Percentiles rank a stretch among this genome's conserved stretches.
Conservation (phyloP, 2,329 filamentous ascomycete species). For the Curvularia sp. region DNA sequence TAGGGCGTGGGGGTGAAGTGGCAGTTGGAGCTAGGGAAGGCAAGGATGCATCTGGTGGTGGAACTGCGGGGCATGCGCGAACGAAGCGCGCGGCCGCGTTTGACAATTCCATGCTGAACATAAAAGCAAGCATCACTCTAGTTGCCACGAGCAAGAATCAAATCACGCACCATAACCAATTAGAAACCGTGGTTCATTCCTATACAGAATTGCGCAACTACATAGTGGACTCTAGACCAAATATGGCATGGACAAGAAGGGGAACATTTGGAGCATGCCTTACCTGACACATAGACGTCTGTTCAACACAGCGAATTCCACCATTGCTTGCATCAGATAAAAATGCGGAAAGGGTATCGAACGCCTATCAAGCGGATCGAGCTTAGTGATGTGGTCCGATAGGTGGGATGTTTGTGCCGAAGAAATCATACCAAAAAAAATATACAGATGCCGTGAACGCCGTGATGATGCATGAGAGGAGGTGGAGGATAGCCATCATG, state of each 20-base stretch:
- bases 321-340: slow-evolving; percentile 8
- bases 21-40: slow-evolving; percentile 30
- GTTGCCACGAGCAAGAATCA: background rate
- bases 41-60: slow-evolving; percentile 21
- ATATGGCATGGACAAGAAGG: background rate
- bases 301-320: background rate
- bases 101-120: background rate
- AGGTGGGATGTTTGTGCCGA: slow-evolving; percentile 17
- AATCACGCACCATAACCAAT: background rate
- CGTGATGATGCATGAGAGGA: slow-evolving; percentile 11
- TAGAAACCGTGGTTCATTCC: background rate
- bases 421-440: slow-evolving; percentile 33
- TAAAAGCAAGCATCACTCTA: background rate
- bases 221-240: background rate
- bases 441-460: slow-evolving; percentile 34
- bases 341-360: slow-evolving; percentile 31
- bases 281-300: slow-evolving; percentile 17
- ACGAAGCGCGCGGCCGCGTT: slow-evolving; percentile 8
- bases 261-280: slow-evolving; percentile 3
- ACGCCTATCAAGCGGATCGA: slow-evolving; percentile 34
- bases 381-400: slow-evolving; percentile 30
- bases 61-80: slow-evolving; percentile 19
- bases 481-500: background rate
- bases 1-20: slow-evolving; percentile 28
- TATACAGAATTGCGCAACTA: slow-evolving; percentile 1